Evolutionary conservation across 116 monocot species (phyloP).

Genomic region (Phalaenopsis hybrid): DNA sequence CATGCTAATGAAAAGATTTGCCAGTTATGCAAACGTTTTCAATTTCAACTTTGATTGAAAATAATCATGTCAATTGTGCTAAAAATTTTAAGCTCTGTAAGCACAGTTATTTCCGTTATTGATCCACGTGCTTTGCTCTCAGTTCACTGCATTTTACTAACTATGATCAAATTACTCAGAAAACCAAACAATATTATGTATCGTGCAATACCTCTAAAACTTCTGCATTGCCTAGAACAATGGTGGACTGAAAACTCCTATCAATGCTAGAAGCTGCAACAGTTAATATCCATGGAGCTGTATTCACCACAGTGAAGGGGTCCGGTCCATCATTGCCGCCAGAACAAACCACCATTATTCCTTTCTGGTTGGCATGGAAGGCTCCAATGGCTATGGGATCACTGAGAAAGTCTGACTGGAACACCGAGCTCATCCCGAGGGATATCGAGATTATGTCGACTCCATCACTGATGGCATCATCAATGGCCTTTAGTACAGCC

Average conservation of each 20-base stretch:
- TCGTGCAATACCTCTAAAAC: slow-evolving; percentile 49
- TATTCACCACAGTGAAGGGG: slow-evolving; percentile 79
- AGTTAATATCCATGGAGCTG: slow-evolving; percentile 92
- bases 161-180: background rate
- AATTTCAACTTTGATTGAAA: background rate
- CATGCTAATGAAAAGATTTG: slow-evolving; percentile 4
- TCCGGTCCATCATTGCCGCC: slow-evolving; percentile 96
- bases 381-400: slow-evolving; percentile 91
- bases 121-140: background rate
- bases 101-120: background rate
- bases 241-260: slow-evolving; percentile 55
- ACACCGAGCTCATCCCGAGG: slow-evolving; percentile 83
- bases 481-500: slow-evolving; percentile 80
- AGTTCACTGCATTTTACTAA: background rate
- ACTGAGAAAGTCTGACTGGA: slow-evolving; percentile 81
- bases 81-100: background rate
- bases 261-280: slow-evolving; percentile 93
- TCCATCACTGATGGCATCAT: slow-evolving; percentile 81
- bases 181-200: background rate
- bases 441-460: slow-evolving; percentile 89
- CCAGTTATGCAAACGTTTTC: background rate
- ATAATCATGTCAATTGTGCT: background rate
- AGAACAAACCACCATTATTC: slow-evolving; percentile 81
- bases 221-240: slow-evolving; percentile 67
- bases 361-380: slow-evolving; percentile 77